Conservation (phyloP, 768 basidiomycete species). For the Hypholoma sublateritium region DNA sequence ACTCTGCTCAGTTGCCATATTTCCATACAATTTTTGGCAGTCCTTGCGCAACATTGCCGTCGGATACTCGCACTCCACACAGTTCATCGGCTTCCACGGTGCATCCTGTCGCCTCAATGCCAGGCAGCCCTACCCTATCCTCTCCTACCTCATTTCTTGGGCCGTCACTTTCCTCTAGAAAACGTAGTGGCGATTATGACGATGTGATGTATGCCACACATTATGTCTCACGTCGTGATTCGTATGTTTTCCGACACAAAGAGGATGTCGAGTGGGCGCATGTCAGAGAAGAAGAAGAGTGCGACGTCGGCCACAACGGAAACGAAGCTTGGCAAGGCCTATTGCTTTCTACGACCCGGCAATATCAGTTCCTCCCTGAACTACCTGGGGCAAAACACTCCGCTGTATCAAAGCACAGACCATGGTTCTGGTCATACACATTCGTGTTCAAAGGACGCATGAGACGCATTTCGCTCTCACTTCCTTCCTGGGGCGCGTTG, state of each 20-base stretch:
- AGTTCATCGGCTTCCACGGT: slow-evolving; percentile 29
- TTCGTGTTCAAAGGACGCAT: slow-evolving; percentile 57
- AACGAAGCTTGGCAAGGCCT: slow-evolving; percentile 8
- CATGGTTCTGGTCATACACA: slow-evolving; percentile 46
- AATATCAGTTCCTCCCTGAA: slow-evolving; percentile 38
- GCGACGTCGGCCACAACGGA: slow-evolving; percentile 6
- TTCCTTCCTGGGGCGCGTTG: slow-evolving; percentile 31
- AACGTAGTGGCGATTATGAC: slow-evolving; percentile 48
- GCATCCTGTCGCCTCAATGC: slow-evolving; percentile 38
- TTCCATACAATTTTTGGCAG: slow-evolving; percentile 17
- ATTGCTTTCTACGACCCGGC: slow-evolving; percentile 11
- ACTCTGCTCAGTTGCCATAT: slow-evolving; percentile 37
- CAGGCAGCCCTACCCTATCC: slow-evolving; percentile 35
- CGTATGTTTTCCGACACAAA: slow-evolving; percentile 23
- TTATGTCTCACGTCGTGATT: slow-evolving; percentile 42
- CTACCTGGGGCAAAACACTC: slow-evolving; percentile 24
- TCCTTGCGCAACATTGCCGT: slow-evolving; percentile 25
- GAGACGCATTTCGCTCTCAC: slow-evolving; percentile 48
- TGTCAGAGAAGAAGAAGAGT: slow-evolving; percentile 16
- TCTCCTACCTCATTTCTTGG: slow-evolving; percentile 31
- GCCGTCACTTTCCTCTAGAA: slow-evolving; percentile 26
- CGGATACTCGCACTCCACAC: slow-evolving; percentile 40
- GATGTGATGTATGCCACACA: slow-evolving; percentile 44
- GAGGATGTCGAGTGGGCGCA: slow-evolving; percentile 39
- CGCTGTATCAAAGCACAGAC: slow-evolving; percentile 12